Conservation (phyloP, 73 alveolate genomes). For the Paramecium biaurelia region DNA sequence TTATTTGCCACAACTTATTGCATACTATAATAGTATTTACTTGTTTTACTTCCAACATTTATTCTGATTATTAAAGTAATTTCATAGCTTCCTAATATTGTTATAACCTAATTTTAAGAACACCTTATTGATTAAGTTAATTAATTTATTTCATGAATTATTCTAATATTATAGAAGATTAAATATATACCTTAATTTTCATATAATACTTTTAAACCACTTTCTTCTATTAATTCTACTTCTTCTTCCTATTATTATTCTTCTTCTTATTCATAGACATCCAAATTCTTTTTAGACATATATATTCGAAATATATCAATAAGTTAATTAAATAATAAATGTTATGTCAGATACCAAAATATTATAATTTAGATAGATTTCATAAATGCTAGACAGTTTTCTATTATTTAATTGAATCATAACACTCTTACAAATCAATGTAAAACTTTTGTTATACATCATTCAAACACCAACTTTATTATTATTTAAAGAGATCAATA, state of each 20-base stretch:
- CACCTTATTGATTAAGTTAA: not conserved
- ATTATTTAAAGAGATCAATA: not conserved
- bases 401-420: not conserved
- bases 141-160: slow-evolving; percentile 6
- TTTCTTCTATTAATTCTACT: not conserved
- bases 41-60: slow-evolving; percentile 54
- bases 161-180: not conserved
- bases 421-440: not conserved
- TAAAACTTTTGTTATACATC: not conserved
- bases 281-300: not conserved
- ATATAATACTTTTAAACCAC: not conserved
- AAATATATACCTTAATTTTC: not conserved
- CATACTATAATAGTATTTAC: not conserved
- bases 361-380: not conserved
- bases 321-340: not conserved
- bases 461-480: not conserved
- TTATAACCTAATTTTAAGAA: not conserved
- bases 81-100: slow-evolving; percentile 39
- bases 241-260: not conserved
- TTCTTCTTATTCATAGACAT: not conserved
- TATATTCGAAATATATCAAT: not conserved
- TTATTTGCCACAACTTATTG: slow-evolving; percentile 62
- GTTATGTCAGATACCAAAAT: not conserved
- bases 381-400: not conserved
- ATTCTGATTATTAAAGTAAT: slow-evolving; percentile 52